Conservation (phyloP, 495 filamentous ascomycete species). For the Talaromyces stipitatus region DNA sequence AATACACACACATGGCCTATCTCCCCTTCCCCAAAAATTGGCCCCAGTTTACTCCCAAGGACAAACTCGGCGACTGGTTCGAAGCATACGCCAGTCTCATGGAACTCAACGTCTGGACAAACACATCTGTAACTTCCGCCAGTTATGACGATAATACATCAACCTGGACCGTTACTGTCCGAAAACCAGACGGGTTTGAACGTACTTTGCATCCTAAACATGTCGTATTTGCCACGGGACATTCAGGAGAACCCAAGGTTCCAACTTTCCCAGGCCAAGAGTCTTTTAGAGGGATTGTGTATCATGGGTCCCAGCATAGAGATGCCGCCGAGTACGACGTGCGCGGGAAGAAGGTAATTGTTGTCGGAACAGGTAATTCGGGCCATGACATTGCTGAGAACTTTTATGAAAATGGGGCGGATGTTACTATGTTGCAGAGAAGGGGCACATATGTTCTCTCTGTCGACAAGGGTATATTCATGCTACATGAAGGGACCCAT, state of each 20-base stretch:
- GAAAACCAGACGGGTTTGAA: constrained; percentile 31
- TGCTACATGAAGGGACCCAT: constrained; percentile 52
- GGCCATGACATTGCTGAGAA: constrained; percentile 82
- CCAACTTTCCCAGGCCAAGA: constrained; percentile 38
- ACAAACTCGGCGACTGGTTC: constrained; percentile 74
- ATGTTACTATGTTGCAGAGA: constrained; percentile 75
- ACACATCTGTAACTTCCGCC: constrained; percentile 42
- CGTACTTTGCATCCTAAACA: constrained; percentile 38
- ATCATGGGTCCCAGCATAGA: constrained; percentile 36
- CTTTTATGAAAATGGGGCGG: constrained; percentile 64
- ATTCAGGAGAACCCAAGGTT: constrained; percentile 40
- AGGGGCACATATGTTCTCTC: constrained; percentile 68
- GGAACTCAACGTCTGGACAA: constrained; percentile 70
- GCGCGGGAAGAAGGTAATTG: constrained; percentile 60
- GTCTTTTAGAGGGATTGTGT: constrained; percentile 38
- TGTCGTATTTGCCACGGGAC: constrained; percentile 43
- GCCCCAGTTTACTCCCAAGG: constrained; percentile 66
- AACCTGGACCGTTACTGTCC: constrained; percentile 54
- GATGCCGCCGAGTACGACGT: constrained; percentile 28
- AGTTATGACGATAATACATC: constrained; percentile 44
- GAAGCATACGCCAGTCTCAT: constrained; percentile 63
- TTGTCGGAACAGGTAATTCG: constrained; percentile 77
- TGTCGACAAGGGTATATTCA: constrained; percentile 47
- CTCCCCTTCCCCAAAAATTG: constrained; percentile 61
- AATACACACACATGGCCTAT: constrained; percentile 71